phyloP scores from a whole-genome alignment of 371 early-diverging fungal genomes.

The Mucor mucedo region DNA sequence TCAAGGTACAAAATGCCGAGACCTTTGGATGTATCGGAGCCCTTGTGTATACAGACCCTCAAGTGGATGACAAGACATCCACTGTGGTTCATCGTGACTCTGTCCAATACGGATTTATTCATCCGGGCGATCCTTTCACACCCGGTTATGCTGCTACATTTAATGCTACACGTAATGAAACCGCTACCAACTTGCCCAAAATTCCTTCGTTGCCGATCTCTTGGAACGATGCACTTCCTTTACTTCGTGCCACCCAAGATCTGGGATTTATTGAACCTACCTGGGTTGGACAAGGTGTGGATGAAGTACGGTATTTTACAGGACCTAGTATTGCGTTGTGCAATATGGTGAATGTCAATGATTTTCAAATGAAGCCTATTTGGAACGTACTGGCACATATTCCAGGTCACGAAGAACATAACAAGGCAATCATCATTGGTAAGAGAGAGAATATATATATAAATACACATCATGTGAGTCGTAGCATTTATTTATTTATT shows the following conservation, averaged over 20 bases:
- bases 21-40: constrained; percentile 61
- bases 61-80: constrained; percentile 31
- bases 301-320: constrained; percentile 51
- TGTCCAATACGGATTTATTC: constrained; percentile 51
- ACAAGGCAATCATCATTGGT: constrained; percentile 62
- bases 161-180: constrained; percentile 53
- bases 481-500: neutral
- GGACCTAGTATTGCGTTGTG: constrained; percentile 60
- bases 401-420: constrained; percentile 60
- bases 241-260: constrained; percentile 57
- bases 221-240: constrained; percentile 65
- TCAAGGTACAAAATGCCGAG: constrained; percentile 70
- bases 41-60: constrained; percentile 66
- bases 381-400: constrained; percentile 71
- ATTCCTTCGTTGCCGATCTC: constrained; percentile 75
- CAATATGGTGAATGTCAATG: constrained; percentile 60
- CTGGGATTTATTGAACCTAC: constrained; percentile 41
- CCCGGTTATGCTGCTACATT: constrained; percentile 64
- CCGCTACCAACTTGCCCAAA: constrained; percentile 47
- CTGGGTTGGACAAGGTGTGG: constrained; percentile 54
- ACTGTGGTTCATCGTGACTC: constrained; percentile 64
- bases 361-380: constrained; percentile 61
- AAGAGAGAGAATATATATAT: neutral
- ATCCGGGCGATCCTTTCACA: constrained; percentile 72
- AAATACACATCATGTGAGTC: neutral